These are phyloP conservation scores for Ashbya aceris DNA, from an alignment of 1,139 yeast species.

Conservation along the genomic window DNA sequence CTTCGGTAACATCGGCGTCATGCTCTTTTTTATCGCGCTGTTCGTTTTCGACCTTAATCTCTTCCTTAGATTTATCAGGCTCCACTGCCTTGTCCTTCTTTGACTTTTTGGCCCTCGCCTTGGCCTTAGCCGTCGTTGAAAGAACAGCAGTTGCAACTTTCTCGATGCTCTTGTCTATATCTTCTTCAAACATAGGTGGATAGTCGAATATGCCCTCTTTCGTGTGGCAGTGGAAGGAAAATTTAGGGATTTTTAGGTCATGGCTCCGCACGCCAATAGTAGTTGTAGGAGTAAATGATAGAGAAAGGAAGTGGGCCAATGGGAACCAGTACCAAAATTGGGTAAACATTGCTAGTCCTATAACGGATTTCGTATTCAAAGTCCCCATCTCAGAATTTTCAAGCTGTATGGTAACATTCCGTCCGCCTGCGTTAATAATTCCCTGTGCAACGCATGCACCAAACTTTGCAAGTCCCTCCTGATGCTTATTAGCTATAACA, in stretches of 20 bases:
- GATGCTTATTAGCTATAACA: slow-evolving; percentile 77
- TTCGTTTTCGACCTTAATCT: slow-evolving; percentile 20
- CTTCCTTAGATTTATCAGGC: slow-evolving; percentile 27
- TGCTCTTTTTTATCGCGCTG: slow-evolving; percentile 21
- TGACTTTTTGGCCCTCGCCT: slow-evolving; percentile 78
- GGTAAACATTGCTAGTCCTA: slow-evolving; percentile 79
- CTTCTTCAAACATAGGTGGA: slow-evolving; percentile 81
- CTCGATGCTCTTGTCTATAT: slow-evolving; percentile 76
- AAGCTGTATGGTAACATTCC: slow-evolving; percentile 88
- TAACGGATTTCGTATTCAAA: slow-evolving; percentile 80
- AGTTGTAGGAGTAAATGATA: slow-evolving; percentile 89
- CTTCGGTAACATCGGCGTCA: slow-evolving; percentile 26
- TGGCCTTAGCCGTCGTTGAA: slow-evolving; percentile 87
- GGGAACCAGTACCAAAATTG: slow-evolving; percentile 99
- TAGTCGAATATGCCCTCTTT: slow-evolving; percentile 75
- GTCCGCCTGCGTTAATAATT: slow-evolving; percentile 96
- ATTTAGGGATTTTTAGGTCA: slow-evolving; percentile 80
- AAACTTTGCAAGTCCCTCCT: slow-evolving; percentile 93
- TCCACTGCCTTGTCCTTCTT: slow-evolving; percentile 42
- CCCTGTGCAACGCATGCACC: slow-evolving; percentile 98
- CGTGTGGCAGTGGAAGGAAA: slow-evolving; percentile 72
- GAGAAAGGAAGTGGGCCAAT: slow-evolving; percentile 80
- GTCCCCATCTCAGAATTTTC: slow-evolving; percentile 91
- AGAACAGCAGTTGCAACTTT: slow-evolving; percentile 88
- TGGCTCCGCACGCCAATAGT: slow-evolving; percentile 71